Percentiles rank a stretch among this genome's conserved stretches.
Evolutionary conservation across 768 basidiomycete species (phyloP).

Genomic region (Terana coerulea): DNA sequence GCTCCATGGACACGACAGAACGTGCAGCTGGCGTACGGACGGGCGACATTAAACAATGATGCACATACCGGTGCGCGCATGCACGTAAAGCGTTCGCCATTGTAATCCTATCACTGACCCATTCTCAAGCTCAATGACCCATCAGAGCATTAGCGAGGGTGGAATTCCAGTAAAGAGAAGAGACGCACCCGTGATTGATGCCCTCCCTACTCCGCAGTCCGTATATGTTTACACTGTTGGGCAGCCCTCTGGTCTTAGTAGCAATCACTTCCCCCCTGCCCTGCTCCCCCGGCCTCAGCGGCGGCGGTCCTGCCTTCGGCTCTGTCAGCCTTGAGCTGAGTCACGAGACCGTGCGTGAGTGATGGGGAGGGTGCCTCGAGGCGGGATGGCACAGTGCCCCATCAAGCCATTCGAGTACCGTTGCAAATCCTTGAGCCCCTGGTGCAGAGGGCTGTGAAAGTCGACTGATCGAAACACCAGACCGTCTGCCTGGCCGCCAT

Average conservation of each 20-base stretch:
- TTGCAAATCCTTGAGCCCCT: conserved; percentile 3
- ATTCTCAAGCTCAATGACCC: conserved; percentile 7
- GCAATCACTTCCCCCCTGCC: conserved; percentile 10
- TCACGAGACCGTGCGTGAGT: conserved; percentile 12
- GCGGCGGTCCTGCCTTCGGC: neutral
- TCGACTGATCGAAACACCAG: conserved; percentile 3
- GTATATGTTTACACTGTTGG: neutral
- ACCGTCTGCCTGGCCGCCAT: neutral
- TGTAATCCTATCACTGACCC: neutral
- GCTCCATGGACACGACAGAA: neutral
- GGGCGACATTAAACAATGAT: neutral
- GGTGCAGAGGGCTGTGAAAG: neutral
- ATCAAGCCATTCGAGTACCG: neutral
- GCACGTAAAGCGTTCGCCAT: conserved; percentile 1
- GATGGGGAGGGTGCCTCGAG: conserved; percentile 13
- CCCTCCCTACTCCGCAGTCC: conserved; percentile 8
- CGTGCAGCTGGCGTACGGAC: neutral
- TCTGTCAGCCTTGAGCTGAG: conserved; percentile 2
- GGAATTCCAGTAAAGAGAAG: conserved; percentile 8
- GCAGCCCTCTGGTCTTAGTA: conserved; percentile 1
- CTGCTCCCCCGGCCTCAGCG: neutral
- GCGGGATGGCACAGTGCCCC: conserved; percentile 4
- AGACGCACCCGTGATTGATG: conserved; percentile 7
- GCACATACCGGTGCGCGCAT: neutral
- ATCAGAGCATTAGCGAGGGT: conserved; percentile 6